Conservation (phyloP, 371 early-diverging fungal genomes). For the Chytridiales sp. region DNA sequence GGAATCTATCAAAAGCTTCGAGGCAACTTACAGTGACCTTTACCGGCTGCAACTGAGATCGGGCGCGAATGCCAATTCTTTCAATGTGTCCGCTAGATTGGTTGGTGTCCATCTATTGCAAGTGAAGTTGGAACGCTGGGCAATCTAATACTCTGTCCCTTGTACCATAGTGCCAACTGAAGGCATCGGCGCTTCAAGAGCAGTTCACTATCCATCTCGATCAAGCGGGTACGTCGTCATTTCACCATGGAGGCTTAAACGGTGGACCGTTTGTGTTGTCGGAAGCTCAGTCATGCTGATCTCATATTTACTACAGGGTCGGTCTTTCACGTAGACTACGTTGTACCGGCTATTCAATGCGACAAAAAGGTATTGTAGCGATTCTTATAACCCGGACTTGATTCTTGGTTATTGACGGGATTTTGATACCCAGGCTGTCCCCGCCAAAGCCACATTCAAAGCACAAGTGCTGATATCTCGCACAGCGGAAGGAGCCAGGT, state of each 20-base stretch:
- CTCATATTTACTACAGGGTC: too few species aligned
- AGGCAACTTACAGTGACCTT: not conserved
- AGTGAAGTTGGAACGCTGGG: not conserved
- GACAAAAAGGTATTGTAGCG: not conserved
- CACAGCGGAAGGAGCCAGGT: constrained; percentile 8
- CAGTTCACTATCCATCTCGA: constrained; percentile 7
- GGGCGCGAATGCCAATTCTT: constrained; percentile 1
- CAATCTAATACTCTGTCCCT: not conserved
- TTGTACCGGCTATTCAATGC: constrained; percentile 1
- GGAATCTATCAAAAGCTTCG: not conserved
- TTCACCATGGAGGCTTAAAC: not conserved
- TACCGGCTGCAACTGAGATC: constrained; percentile 3
- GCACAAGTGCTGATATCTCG: not conserved
- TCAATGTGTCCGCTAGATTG: constrained; percentile 7
- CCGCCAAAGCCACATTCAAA: not conserved
- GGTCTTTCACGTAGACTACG: constrained; percentile 14
- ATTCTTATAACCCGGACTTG: not conserved
- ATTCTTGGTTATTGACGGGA: not conserved
- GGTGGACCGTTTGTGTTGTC: not conserved
- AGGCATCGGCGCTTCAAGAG: constrained; percentile 4
- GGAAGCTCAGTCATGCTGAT: too few species aligned
- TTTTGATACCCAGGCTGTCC: not conserved
- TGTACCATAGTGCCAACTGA: constrained; percentile 4
- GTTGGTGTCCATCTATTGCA: not conserved
- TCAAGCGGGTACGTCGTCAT: constrained; percentile 4